These are phyloP conservation scores for Xerocomellus chrysenteron DNA, from an alignment of 768 basidiomycete genomes.

Conservation along the genomic window DNA sequence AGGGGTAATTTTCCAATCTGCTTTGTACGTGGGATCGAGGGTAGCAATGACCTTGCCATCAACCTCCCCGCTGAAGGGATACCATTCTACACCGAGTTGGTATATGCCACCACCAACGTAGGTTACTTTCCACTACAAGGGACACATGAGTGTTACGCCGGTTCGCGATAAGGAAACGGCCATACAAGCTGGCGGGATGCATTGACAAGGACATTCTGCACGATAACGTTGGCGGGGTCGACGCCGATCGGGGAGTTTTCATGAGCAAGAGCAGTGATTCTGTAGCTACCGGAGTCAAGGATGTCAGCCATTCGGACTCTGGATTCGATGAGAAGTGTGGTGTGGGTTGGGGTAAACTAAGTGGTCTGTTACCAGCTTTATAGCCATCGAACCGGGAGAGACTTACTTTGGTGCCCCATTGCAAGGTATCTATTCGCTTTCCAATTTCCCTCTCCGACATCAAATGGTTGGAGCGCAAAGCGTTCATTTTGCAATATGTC, in stretches of 20 bases:
- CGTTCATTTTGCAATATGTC: no score
- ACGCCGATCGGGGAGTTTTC: neutral
- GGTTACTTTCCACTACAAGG: neutral
- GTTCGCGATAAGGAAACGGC: no score
- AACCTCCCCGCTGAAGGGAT: neutral
- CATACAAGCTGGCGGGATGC: neutral
- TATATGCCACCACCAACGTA: neutral
- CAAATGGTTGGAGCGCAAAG: no score
- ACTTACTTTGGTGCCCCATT: neutral
- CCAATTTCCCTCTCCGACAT: no score
- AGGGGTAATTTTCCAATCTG: neutral
- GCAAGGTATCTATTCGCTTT: no score
- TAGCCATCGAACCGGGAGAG: neutral
- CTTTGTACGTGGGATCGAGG: accelerated
- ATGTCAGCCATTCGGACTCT: neutral
- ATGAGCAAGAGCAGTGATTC: neutral
- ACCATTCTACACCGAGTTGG: neutral
- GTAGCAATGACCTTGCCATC: neutral
- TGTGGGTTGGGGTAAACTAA: neutral
- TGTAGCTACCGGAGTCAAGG: neutral
- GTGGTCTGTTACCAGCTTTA: neutral
- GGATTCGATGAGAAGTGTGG: neutral
- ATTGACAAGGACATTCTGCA: neutral
- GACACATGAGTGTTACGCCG: neutral
- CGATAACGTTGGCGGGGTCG: neutral